Evolutionary conservation across 768 basidiomycete species (phyloP).

Genomic region (Rhizopogon roseolus): DNA sequence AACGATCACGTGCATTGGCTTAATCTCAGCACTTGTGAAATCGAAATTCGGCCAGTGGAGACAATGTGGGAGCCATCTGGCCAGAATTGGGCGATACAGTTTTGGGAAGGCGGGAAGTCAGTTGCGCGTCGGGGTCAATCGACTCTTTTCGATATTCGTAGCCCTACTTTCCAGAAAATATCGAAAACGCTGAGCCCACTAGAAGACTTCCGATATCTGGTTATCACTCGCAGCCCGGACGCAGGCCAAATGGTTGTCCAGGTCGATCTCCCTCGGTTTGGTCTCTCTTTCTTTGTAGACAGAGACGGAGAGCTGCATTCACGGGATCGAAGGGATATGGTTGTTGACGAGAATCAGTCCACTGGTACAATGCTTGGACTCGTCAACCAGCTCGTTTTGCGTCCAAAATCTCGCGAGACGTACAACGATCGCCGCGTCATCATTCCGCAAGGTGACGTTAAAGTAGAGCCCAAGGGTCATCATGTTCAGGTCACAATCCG

Average conservation of each 20-base stretch:
- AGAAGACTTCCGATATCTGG: conserved; percentile 9
- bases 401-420: conserved; percentile 11
- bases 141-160: conserved; percentile 13
- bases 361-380: conserved; percentile 39
- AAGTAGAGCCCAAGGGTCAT: background rate
- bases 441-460: conserved; percentile 5
- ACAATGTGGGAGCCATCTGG: conserved; percentile 9
- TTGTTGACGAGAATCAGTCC: conserved; percentile 32
- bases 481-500: background rate
- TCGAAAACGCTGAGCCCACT: conserved; percentile 8
- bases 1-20: conserved; percentile 20
- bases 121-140: background rate
- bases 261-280: conserved; percentile 29
- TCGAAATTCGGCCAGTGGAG: conserved; percentile 17
- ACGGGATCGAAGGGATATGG: conserved; percentile 30
- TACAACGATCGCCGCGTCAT: conserved; percentile 6
- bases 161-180: conserved; percentile 15
- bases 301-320: conserved; percentile 26
- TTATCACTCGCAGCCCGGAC: conserved; percentile 5
- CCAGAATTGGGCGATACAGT: conserved; percentile 12
- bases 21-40: conserved; percentile 1
- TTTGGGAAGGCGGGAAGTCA: background rate
- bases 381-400: conserved; percentile 29
- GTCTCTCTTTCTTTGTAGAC: conserved; percentile 33
- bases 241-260: conserved; percentile 8